phyloP scores from a whole-genome alignment of 148 eudicot species.

The Camellia japonica region DNA sequence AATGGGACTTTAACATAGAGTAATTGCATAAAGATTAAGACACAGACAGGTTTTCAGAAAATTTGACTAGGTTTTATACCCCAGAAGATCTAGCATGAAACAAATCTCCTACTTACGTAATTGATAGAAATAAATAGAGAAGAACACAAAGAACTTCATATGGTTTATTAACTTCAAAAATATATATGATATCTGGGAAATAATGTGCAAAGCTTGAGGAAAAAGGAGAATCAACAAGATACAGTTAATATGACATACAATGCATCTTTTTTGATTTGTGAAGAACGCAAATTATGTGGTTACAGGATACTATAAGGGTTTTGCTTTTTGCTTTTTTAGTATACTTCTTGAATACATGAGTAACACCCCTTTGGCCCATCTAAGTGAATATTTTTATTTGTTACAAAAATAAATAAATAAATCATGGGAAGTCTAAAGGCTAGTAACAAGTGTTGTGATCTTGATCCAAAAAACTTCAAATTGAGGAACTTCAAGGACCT shows the following conservation, averaged over 20 bases:
- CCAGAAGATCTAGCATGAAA: not conserved
- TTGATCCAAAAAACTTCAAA: too few relatives aligned
- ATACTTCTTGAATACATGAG: too few relatives aligned
- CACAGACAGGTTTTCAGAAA: too few relatives aligned
- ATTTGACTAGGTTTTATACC: not conserved
- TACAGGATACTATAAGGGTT: too few relatives aligned
- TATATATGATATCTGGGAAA: not conserved
- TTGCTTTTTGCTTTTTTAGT: too few relatives aligned
- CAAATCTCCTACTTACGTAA: not conserved
- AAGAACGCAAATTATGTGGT: too few relatives aligned
- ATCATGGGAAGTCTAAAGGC: not conserved
- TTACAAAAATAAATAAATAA: not conserved
- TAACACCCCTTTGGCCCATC: too few relatives aligned
- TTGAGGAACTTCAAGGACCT: not conserved
- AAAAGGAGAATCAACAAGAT: too few relatives aligned
- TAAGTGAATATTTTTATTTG: not conserved
- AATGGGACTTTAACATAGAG: not conserved
- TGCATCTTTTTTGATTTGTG: not conserved
- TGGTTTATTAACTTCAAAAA: not conserved
- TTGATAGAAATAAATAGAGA: not conserved
- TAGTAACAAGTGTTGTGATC: not conserved
- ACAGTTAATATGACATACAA: not conserved
- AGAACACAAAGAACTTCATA: not conserved
- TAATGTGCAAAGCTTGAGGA: not conserved
- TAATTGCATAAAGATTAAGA: not conserved